Base-by-base conservation (phyloP, 768 basidiomycete genomes). In the Termitomyces eurrhizus region DNA sequence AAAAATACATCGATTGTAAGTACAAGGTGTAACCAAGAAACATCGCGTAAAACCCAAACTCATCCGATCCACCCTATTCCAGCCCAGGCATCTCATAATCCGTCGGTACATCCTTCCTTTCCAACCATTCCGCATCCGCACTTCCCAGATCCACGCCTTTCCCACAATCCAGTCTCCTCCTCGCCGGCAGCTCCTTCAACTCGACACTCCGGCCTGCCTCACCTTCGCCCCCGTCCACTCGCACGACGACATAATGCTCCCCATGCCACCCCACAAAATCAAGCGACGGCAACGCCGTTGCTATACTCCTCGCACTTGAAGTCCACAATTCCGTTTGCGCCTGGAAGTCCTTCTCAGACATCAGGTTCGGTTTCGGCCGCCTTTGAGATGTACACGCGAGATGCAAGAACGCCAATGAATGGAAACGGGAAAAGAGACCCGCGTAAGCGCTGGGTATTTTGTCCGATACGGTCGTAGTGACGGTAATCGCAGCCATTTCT, bases 261-360 rank as follows among this genome's bases (percentile, higher is more conserved):
- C 85, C 84, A 69, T 88, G 84, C 86, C 86, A 88, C n/a, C 87
- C 87, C 1, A 88, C 69, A 62, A 87, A 88, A 71, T 88, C 87
- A 35, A 88, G 66, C 29, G 78, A 78, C 4, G 80, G 82, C 0
- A 88, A 64, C 32, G 70, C 69, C 4, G 71, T 69, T 1, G 86
- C 85, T 56, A 88, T 78, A 63, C 74, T 76, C 33, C 80, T 74
- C 51, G 81, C 84, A 57, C 73, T 77, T 35, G 78, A 75, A 41
- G 76, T 73, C 85, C 86, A 87, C 21, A 78, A 54, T 29, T 83
- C 83, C 5, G 83, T 85, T 67, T 87, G 83, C 21, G 83, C 66
- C 61, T 76, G 77, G 61, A 80, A 83, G 45, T 86, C 84, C 65
- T 83, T 85, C 65, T 85, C 85, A 3, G 80, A 80, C 75, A 85